Conservation (phyloP, 2,329 filamentous ascomycete genomes). For the Penicillium capsulatum region DNA sequence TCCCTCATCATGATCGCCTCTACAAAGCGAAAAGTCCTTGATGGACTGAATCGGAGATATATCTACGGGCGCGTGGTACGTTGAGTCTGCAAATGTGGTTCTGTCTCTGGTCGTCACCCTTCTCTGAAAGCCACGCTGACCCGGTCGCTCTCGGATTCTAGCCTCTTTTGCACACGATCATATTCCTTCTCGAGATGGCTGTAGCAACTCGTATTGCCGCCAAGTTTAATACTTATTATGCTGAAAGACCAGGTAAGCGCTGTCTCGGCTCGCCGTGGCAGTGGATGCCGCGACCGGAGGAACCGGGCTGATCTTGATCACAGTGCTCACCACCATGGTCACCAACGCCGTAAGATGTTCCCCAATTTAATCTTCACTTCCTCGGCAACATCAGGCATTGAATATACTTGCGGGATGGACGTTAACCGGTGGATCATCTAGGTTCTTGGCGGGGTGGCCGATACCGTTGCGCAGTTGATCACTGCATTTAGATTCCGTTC, state of each 20-base stretch:
- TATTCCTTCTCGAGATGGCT: conserved; percentile 84
- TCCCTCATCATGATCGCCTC: conserved; percentile 40
- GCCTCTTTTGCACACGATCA: conserved; percentile 80
- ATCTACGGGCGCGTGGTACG: conserved; percentile 45
- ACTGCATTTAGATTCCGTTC: conserved; percentile 66
- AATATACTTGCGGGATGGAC: conserved; percentile 2
- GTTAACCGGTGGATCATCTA: conserved; percentile 24
- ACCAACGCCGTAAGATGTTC: conserved; percentile 72
- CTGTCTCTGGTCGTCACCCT: conserved; percentile 1
- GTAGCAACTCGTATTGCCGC: conserved; percentile 75
- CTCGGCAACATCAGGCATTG: not conserved
- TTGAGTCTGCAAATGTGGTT: conserved; percentile 5
- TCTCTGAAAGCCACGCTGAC: conserved; percentile 9
- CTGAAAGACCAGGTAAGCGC: conserved; percentile 71
- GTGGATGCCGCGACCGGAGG: conserved; percentile 7
- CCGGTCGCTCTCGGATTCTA: conserved; percentile 39
- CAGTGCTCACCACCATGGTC: conserved; percentile 97
- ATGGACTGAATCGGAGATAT: conserved; percentile 46
- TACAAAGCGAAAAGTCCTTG: conserved; percentile 40
- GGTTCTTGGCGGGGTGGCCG: conserved; percentile 88
- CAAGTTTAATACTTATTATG: conserved; percentile 93
- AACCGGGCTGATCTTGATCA: not conserved
- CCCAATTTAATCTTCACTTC: too few relatives aligned
- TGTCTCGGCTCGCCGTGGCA: not conserved
- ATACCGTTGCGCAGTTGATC: conserved; percentile 91